Conservation (phyloP, 2,329 filamentous ascomycete species). For the Fusarium sp. region DNA sequence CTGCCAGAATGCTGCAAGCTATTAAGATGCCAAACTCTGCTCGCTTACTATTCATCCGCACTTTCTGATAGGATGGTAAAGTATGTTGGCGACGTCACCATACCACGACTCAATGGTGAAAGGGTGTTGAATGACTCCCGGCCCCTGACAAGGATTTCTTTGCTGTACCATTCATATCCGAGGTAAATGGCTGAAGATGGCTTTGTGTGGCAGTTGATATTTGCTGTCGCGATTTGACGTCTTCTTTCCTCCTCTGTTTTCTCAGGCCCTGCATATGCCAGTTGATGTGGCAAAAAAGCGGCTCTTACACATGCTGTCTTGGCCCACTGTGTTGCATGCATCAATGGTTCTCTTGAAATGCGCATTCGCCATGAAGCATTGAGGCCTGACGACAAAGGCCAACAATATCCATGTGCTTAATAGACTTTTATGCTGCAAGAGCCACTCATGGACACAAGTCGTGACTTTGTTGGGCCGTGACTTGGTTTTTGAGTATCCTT, state of each 20-base stretch:
- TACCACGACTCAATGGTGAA: slow-evolving; percentile 8
- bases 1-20: slow-evolving; percentile 11
- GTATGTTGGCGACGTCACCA: slow-evolving; percentile 5
- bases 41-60: slow-evolving; percentile 8
- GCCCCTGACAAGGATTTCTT: slow-evolving; percentile 36
- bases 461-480: background rate
- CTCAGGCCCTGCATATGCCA: slow-evolving; percentile 45
- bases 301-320: slow-evolving; percentile 33
- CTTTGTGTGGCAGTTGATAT: slow-evolving; percentile 21
- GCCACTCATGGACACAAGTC: slow-evolving; percentile 16
- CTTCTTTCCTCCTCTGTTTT: slow-evolving; percentile 43
- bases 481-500: background rate
- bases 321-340: slow-evolving; percentile 40
- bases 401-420: background rate
- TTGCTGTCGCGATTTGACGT: slow-evolving; percentile 20
- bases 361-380: slow-evolving; percentile 9
- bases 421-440: slow-evolving; percentile 12
- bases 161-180: slow-evolving; percentile 16
- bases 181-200: slow-evolving; percentile 20
- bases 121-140: slow-evolving; percentile 45
- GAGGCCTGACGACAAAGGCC: slow-evolving; percentile 1
- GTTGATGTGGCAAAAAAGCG: slow-evolving; percentile 46
- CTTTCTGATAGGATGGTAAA: slow-evolving; percentile 17
- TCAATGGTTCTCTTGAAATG: slow-evolving; percentile 6
- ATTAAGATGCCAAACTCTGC: slow-evolving; percentile 8